phyloP scores from a whole-genome alignment of 2,329 filamentous ascomycete genomes.

The Simplicillium sp. region DNA sequence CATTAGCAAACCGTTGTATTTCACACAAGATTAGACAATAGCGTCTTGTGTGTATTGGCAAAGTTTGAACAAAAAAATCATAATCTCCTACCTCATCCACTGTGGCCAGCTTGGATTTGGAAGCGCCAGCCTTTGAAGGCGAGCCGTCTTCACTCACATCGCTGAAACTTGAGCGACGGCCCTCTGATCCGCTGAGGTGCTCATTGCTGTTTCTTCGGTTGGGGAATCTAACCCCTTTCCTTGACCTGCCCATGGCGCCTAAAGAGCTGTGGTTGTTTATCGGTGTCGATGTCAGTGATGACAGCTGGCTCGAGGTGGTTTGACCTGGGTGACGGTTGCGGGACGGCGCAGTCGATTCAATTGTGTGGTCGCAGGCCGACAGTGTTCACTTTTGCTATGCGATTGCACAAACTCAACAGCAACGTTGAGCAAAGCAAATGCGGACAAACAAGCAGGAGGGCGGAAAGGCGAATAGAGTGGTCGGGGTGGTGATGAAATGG shows the following conservation, averaged over 20 bases:
- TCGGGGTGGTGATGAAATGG: no score
- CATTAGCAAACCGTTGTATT: slow-evolving; percentile 9
- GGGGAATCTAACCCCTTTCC: slow-evolving; percentile 47
- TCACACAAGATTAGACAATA: not conserved
- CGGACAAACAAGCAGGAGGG: no score
- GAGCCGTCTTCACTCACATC: slow-evolving; percentile 52
- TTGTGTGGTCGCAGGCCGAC: no score
- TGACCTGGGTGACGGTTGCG: not conserved
- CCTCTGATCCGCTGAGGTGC: slow-evolving; percentile 31
- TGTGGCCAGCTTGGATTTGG: slow-evolving; percentile 19
- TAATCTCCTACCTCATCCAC: slow-evolving; percentile 21
- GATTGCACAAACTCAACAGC: no score
- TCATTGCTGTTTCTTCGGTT: slow-evolving; percentile 40
- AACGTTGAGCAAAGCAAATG: no score
- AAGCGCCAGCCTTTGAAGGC: slow-evolving; percentile 16
- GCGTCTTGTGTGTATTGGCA: not conserved
- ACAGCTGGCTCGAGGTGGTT: no score
- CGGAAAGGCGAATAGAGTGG: no score
- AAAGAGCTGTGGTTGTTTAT: slow-evolving; percentile 2
- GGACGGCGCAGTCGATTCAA: not conserved
- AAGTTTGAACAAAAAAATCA: not conserved
- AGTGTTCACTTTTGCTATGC: no score
- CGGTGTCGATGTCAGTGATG: no score
- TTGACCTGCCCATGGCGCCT: slow-evolving; percentile 24
- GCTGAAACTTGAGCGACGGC: slow-evolving; percentile 61